phyloP scores from a whole-genome alignment of 2,329 filamentous ascomycete species.

The Penicillium sp. region DNA sequence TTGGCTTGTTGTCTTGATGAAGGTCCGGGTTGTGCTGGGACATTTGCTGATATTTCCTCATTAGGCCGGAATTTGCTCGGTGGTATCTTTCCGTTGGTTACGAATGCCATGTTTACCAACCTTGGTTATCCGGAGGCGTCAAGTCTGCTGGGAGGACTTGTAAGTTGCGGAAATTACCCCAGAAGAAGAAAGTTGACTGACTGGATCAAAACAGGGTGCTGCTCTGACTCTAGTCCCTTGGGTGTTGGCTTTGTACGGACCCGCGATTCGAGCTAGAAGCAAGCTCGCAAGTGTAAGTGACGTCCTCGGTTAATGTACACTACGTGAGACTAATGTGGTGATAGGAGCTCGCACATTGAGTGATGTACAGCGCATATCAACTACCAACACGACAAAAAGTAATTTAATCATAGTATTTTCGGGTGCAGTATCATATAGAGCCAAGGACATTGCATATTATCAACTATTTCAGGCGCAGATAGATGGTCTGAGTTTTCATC shows the following conservation, averaged over 20 bases:
- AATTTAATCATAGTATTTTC: not conserved
- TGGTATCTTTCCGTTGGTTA: conserved; percentile 76
- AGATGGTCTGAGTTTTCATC: not conserved
- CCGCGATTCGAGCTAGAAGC: conserved; percentile 70
- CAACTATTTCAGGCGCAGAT: not conserved
- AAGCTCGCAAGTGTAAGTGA: conserved; percentile 65
- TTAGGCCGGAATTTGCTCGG: conserved; percentile 70
- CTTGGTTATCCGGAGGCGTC: conserved; percentile 70
- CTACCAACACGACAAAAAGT: not conserved
- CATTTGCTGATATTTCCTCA: not conserved
- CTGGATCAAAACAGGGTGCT: conserved; percentile 38
- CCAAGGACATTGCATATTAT: conserved; percentile 2
- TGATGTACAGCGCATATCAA: not conserved
- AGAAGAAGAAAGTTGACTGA: conserved; percentile 3
- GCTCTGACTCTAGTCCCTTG: conserved; percentile 78
- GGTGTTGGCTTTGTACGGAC: conserved; percentile 76
- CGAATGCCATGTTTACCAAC: conserved; percentile 67
- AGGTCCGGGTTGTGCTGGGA: not conserved
- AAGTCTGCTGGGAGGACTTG: conserved; percentile 72
- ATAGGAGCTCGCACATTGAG: conserved; percentile 21
- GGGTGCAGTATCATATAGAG: conserved; percentile 1
- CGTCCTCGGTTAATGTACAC: not conserved
- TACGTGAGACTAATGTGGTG: not conserved
- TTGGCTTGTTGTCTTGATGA: not conserved
- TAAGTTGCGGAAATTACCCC: conserved; percentile 28